Evolutionary conservation across 805 yeast genomes (phyloP).

Genomic region (Ogataea pini): DNA sequence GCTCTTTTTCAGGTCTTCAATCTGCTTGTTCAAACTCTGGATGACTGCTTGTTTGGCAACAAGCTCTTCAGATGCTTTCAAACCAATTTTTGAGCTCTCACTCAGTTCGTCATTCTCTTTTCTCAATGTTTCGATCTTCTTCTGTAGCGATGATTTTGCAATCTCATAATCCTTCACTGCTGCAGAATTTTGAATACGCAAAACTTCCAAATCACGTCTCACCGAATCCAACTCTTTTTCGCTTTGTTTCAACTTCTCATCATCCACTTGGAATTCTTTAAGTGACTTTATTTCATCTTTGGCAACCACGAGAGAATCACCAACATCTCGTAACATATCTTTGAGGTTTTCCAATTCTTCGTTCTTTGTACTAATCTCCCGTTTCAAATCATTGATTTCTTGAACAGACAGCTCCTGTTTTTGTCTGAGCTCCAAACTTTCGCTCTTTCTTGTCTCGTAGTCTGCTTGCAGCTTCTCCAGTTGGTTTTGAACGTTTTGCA

Average conservation of each 20-base stretch:
- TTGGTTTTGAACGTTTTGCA: slow-evolving; percentile 15
- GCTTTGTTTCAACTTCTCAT: slow-evolving; percentile 4
- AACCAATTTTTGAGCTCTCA: slow-evolving; percentile 11
- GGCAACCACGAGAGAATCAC: slow-evolving; percentile 75
- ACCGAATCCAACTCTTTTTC: slow-evolving; percentile 25
- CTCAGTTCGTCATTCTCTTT: slow-evolving; percentile 15
- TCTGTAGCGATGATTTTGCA: slow-evolving; percentile 27
- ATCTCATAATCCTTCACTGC: slow-evolving; percentile 39
- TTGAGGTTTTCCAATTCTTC: slow-evolving; percentile 70
- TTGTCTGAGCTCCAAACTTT: slow-evolving; percentile 1
- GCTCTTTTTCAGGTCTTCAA: slow-evolving; percentile 20
- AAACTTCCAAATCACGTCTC: slow-evolving; percentile 28
- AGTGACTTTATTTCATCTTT: slow-evolving; percentile 47
- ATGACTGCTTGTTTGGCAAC: slow-evolving; percentile 21
- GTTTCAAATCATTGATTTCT: slow-evolving; percentile 22
- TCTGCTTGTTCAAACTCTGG: slow-evolving; percentile 18
- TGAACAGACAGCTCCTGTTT: background rate
- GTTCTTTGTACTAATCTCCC: slow-evolving; percentile 40
- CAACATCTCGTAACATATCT: slow-evolving; percentile 76
- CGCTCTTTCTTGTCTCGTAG: background rate
- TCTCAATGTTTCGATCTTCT: slow-evolving; percentile 23
- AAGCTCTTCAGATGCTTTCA: slow-evolving; percentile 8
- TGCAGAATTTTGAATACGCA: slow-evolving; percentile 40
- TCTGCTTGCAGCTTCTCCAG: slow-evolving; percentile 10
- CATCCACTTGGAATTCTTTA: background rate